A percentile compares a stretch with the other conserved stretches of the same genome.
Evolutionary conservation across 2,329 filamentous ascomycete genomes (phyloP).

Genomic region (Calonectria hawksworthii): DNA sequence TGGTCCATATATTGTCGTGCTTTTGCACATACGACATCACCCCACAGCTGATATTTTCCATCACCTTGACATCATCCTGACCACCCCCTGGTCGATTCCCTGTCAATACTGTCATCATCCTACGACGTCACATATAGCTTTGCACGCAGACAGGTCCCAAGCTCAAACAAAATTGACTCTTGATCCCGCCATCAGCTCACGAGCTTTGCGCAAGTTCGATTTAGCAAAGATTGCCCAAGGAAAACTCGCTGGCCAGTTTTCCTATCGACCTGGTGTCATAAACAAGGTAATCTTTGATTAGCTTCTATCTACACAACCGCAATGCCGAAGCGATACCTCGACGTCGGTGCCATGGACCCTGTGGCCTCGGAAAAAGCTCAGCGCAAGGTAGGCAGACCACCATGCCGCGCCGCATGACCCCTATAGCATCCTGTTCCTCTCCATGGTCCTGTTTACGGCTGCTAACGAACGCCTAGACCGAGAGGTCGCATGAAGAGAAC

Average conservation of each 20-base stretch:
- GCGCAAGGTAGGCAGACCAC: slow-evolving; percentile 45
- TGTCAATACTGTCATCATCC: not conserved
- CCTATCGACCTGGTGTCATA: not conserved
- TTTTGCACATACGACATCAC: not conserved
- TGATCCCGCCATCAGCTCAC: not conserved
- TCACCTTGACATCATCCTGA: not conserved
- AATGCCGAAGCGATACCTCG: slow-evolving; percentile 58
- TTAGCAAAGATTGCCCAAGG: not conserved
- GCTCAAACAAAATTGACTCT: not conserved
- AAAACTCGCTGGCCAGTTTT: not conserved
- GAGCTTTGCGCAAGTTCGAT: not conserved
- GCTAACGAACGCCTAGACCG: slow-evolving; percentile 64
- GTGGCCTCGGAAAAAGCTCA: slow-evolving; percentile 50
- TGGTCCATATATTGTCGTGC: not conserved
- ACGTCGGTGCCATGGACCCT: slow-evolving; percentile 42
- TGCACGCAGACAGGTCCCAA: not conserved
- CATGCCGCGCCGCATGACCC: not conserved
- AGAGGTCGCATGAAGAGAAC: slow-evolving; percentile 84
- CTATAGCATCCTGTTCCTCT: not conserved
- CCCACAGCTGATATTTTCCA: not conserved
- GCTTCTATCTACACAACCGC: not conserved
- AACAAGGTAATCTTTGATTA: not conserved
- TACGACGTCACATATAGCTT: not conserved
- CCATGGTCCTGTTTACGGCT: not conserved
- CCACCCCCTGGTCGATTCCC: not conserved